Evolutionary conservation across 371 early-diverging fungal species (phyloP).

Genomic region (Coemansia sp.): DNA sequence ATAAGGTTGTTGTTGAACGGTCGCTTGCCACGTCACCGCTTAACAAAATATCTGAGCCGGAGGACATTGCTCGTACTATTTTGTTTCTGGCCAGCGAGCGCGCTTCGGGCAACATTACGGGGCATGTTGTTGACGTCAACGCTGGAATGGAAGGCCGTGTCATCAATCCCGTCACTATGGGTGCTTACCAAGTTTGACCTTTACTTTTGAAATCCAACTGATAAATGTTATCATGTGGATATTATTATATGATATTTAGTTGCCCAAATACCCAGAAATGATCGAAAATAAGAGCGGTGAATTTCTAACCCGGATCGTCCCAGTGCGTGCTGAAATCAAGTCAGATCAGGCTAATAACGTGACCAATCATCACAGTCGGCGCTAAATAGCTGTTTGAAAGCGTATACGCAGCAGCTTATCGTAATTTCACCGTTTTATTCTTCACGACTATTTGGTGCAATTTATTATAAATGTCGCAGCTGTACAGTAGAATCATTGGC

Average conservation of each 20-base stretch:
- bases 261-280: no score
- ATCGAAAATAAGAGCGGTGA: no score
- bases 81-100: constrained; percentile 51
- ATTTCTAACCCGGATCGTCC: no score
- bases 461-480: constrained; percentile 9
- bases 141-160: constrained; percentile 58
- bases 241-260: no score
- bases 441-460: background rate
- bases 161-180: constrained; percentile 28
- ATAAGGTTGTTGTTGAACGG: constrained; percentile 49
- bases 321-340: no score
- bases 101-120: constrained; percentile 57
- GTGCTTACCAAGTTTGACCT: background rate
- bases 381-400: no score
- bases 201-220: background rate
- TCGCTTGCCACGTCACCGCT: constrained; percentile 56
- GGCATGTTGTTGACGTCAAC: constrained; percentile 55
- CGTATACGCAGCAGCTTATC: no score
- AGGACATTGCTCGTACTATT: constrained; percentile 53
- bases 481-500: constrained; percentile 2
- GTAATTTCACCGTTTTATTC: no score
- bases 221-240: no score
- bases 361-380: no score
- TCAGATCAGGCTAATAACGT: no score
- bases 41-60: constrained; percentile 56